Evolutionary conservation across 2,329 filamentous ascomycete species (phyloP), one percentile per base, ranked within the genome.

Genomic region (Daldinia eschscholtzii): DNA sequence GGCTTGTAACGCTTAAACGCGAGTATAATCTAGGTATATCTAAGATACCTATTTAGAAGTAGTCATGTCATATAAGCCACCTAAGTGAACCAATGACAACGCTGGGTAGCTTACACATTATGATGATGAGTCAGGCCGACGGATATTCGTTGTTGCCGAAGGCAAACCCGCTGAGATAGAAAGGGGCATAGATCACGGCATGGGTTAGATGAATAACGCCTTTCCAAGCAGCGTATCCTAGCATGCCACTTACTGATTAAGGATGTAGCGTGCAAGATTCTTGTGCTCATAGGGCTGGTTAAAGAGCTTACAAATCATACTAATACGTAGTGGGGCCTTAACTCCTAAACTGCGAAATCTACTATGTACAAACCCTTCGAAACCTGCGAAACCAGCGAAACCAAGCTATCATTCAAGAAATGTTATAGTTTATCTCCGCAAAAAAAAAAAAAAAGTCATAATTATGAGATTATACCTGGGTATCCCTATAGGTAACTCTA

Each of bases 221-320:
- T 28, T 50, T 30, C 44, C 13, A 26, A n/a, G 44, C 13, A 13
- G 12, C 4, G 46, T 6, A 20, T 15, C 18, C 6, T 33, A 33
- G 9, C 30, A 33, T 33, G 9, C 30, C 9, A 35, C 33, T 9
- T 35, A 35, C 33, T 35, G 33, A 7, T 35, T 35, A 35, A 35
- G 33, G 7, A 7, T 9, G 6, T 10, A 35, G 42, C 3, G 7
- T 10, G 23, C 6, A 46, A 46, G 20, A 26, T 18, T 23, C 20
- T 23, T 33, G 7, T 23, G 28, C n/a, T 28, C 26, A 12, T 33
- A 52, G n/a, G 13, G 15, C 2, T 18, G 15, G 26, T 18, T 52
- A n/a, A 15, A 9, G 18, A 52, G 46, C 46, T 52, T 52, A 52
- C 7, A 52, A 52, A 52, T 52, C 46, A 33, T 33, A 6, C 4